Percentiles rank a stretch among this genome's conserved stretches.
Evolutionary conservation across 768 basidiomycete genomes (phyloP).

Genomic region (Suillus occidentalis): DNA sequence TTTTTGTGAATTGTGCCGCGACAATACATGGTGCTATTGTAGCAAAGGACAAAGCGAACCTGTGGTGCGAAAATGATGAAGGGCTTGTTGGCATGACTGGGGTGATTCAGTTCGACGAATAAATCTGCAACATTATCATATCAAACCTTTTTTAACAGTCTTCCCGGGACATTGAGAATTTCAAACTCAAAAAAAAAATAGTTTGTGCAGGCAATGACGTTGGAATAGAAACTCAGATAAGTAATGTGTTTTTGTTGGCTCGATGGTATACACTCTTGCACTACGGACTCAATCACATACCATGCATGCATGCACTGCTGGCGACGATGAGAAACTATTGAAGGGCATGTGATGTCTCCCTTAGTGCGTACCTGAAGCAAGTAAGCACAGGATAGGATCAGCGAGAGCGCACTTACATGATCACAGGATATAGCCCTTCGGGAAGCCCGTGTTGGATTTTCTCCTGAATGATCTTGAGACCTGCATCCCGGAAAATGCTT

Average conservation of each 20-base stretch:
- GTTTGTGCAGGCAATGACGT: background rate
- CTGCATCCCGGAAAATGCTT: constrained; percentile 68
- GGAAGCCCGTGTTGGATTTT: constrained; percentile 85
- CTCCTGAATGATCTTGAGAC: constrained; percentile 68
- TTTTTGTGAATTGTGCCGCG: constrained; percentile 51
- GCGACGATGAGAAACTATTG: background rate
- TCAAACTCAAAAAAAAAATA: no score
- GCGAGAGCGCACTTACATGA: constrained; percentile 58
- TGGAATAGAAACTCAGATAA: background rate
- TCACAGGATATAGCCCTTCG: constrained; percentile 76
- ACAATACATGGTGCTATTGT: constrained; percentile 48
- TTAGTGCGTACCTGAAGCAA: constrained; percentile 26
- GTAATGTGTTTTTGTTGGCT: background rate
- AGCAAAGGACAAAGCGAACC: constrained; percentile 36
- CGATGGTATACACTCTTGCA: background rate
- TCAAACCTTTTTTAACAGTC: background rate
- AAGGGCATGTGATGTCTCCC: background rate
- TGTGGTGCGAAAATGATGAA: constrained; percentile 62
- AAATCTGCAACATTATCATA: background rate
- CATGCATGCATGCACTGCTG: background rate
- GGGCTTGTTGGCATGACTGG: constrained; percentile 73
- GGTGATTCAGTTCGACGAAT: constrained; percentile 26
- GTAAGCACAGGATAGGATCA: constrained; percentile 9
- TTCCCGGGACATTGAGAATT: no score
- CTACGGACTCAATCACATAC: no score